Base-by-base conservation (phyloP, 2,329 filamentous ascomycete species). In the Pseudogymnoascus pannorum region DNA sequence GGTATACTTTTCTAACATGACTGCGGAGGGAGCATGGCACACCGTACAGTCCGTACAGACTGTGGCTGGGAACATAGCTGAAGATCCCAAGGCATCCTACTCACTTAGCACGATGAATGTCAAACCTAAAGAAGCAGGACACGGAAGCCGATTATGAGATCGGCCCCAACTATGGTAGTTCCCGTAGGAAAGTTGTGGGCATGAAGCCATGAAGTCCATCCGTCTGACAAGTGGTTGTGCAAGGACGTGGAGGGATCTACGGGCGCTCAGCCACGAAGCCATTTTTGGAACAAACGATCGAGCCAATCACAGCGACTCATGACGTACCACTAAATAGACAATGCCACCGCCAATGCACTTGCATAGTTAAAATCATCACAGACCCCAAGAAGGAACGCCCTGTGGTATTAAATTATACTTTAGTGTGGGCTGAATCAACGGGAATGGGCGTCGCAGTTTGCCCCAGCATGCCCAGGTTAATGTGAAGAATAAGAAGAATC, bases 71-170 rank as follows among this genome's bases (percentile, higher is more conserved):
- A 29, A 6, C 24, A 12, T 29, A 51, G 44, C 44, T 51, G 44
- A 51, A 51, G 44, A 51, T 51, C 24, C 24, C 24, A 51, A 51
- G 44, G 44, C 44, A 31, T 51, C 9, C 8, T 29, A 29, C 22
- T 11, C 14, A n/a, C 42, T 16, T 11, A 51, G 42, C 22, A 26
- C 7, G 16, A 16, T 7, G 42, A 51, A 26, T 16, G 20, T 51
- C n/a, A 51, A 31, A 51, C 44, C 44, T 16, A 51, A 51, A 51
- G 24, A 31, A 51, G 44, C 44, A 51, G 44, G 44, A 51, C 44
- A 18, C 24, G 24, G 12, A 29, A 16, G n/a, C 29, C 29, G 14
- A 51, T 51, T 51, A 24, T 29, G 8, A 29, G 44, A 51, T 51
- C n/a, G 44, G 14, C 44, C 44, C 44, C n/a, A 51, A 29, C 24